These are phyloP conservation scores for Tricholoma flavovirens DNA, from an alignment of 768 basidiomycete species.

Conservation along the genomic window DNA sequence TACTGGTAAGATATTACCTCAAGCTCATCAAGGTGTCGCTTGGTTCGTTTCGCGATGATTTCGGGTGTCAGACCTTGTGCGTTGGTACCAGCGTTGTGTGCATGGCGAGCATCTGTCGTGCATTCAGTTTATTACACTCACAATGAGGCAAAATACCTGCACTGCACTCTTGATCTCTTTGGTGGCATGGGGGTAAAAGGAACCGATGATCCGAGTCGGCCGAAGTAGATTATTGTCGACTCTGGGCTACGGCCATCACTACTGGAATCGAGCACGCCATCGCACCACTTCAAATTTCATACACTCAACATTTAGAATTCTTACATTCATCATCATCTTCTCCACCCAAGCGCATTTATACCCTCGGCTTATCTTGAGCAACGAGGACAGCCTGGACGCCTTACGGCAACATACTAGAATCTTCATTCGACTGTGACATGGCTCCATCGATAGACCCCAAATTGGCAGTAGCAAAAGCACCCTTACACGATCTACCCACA, in stretches of 20 bases:
- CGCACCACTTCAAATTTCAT: constrained; percentile 6
- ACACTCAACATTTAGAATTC: constrained; percentile 5
- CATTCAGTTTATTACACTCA: not conserved
- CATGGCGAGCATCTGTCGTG: constrained; percentile 44
- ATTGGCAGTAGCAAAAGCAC: constrained; percentile 22
- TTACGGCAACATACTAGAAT: constrained; percentile 1
- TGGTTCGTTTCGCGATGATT: constrained; percentile 68
- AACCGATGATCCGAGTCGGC: constrained; percentile 9
- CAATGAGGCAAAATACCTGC: constrained; percentile 27
- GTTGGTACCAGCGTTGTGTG: constrained; percentile 35
- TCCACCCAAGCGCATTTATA: not conserved
- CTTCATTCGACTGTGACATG: constrained; percentile 25
- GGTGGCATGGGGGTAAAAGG: constrained; percentile 32
- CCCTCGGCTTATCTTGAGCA: constrained; percentile 2
- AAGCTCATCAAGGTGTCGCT: constrained; percentile 77
- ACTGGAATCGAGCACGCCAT: constrained; percentile 21
- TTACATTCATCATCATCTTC: not conserved
- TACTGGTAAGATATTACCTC: constrained; percentile 43
- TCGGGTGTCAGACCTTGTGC: constrained; percentile 45
- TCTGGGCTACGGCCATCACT: not conserved
- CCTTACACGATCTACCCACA: constrained; percentile 59
- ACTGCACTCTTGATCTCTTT: constrained; percentile 43
- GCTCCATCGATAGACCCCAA: constrained; percentile 33
- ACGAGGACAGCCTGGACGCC: not conserved
- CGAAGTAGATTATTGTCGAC: constrained; percentile 1